Conservation (phyloP, 2,329 filamentous ascomycete genomes). For the Colletotrichum tropicicola region DNA sequence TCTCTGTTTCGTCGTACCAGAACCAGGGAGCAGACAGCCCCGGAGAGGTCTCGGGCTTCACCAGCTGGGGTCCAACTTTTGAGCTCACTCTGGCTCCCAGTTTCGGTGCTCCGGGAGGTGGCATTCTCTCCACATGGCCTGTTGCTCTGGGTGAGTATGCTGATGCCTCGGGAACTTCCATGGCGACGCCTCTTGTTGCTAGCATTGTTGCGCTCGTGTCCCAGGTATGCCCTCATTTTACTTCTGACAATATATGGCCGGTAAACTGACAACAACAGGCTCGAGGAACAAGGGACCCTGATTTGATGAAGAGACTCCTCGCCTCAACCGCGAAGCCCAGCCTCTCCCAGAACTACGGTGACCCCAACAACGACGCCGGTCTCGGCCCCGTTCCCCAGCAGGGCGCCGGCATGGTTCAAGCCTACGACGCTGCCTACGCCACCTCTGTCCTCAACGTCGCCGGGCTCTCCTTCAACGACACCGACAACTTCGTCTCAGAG, state of each 20-base stretch:
- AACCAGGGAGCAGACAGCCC: conserved; percentile 38
- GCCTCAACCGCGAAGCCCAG: conserved; percentile 59
- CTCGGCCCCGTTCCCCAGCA: conserved; percentile 66
- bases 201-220: conserved; percentile 63
- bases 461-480: conserved; percentile 71
- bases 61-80: conserved; percentile 70
- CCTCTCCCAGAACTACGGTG: conserved; percentile 30
- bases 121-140: conserved; percentile 67
- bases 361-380: neutral
- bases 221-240: no score
- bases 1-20: conserved; percentile 60
- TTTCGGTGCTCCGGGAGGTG: conserved; percentile 62
- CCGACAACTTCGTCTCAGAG: conserved; percentile 59
- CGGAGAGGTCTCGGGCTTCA: conserved; percentile 44
- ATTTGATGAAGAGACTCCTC: conserved; percentile 57
- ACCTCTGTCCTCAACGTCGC: conserved; percentile 62
- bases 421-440: conserved; percentile 64
- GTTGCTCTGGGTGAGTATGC: conserved; percentile 55
- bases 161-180: conserved; percentile 66
- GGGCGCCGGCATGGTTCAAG: conserved; percentile 68
- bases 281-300: conserved; percentile 58
- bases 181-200: conserved; percentile 66
- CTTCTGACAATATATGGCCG: no score
- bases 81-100: conserved; percentile 67
- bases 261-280: neutral